Conservation (phyloP, 1,284 basidiomycete genomes). For the Cutaneotrichosporon sp. region DNA sequence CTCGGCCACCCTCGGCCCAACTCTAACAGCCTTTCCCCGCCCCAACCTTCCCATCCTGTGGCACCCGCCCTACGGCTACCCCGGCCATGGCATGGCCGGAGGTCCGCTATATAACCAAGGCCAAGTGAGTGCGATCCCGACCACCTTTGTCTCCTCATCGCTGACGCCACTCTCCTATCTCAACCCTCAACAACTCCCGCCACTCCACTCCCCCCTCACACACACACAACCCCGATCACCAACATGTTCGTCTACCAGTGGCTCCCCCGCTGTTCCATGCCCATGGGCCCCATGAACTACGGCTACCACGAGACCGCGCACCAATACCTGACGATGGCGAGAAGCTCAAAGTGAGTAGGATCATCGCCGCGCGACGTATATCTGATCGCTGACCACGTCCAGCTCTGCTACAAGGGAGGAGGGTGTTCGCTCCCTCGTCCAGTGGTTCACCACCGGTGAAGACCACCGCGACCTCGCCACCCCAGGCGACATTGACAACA, state of each 20-base stretch:
- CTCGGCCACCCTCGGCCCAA: not conserved
- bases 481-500: not conserved
- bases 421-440: constrained; percentile 35
- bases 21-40: not conserved
- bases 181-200: not conserved
- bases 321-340: not conserved
- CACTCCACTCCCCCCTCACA: not conserved
- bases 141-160: not conserved
- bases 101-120: not conserved
- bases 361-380: not conserved
- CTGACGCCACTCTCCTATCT: too few relatives aligned
- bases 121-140: not conserved
- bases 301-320: not conserved
- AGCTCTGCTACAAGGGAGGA: constrained; percentile 28
- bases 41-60: not conserved
- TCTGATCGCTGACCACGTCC: not conserved
- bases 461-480: not conserved
- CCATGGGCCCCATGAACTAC: not conserved
- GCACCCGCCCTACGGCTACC: not conserved
- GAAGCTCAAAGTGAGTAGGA: not conserved
- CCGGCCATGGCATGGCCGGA: not conserved
- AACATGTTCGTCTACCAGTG: constrained; percentile 1
- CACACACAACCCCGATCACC: not conserved
- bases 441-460: constrained; percentile 32
- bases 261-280: not conserved